These are phyloP conservation scores for Trichoderma endophyticum DNA, from an alignment of 2,329 filamentous ascomycete species.

Conservation along the genomic window DNA sequence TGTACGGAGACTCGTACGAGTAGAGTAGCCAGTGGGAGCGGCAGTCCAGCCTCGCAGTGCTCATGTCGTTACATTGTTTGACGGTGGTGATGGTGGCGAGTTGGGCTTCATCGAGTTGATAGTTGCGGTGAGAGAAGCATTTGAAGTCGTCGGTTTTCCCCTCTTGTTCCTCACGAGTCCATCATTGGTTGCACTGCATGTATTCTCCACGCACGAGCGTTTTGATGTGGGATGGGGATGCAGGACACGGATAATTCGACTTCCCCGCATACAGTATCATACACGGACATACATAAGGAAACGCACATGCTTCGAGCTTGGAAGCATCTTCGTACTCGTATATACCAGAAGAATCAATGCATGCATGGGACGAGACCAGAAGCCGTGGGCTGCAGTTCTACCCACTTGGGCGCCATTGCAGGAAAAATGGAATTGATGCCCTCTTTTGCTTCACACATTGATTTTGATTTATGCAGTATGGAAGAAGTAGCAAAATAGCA, in stretches of 20 bases:
- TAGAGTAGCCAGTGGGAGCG: neutral
- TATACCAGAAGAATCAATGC: neutral
- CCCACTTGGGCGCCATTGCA: slow-evolving; percentile 17
- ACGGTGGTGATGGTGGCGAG: slow-evolving; percentile 2
- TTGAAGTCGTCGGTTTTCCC: neutral
- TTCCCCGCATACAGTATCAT: neutral
- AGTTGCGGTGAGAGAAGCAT: neutral
- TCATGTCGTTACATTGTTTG: neutral
- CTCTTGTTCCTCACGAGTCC: neutral
- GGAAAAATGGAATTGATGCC: neutral
- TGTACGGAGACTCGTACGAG: neutral
- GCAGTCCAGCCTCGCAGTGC: neutral
- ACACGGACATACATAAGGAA: neutral
- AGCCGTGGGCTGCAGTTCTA: neutral
- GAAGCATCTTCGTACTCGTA: neutral
- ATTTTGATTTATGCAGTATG: neutral
- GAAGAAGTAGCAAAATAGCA: neutral
- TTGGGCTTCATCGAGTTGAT: slow-evolving; percentile 10
- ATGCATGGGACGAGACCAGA: neutral
- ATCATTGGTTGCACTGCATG: neutral
- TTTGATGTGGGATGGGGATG: neutral
- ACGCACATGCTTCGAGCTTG: neutral
- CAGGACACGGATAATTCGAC: neutral
- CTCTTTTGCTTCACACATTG: neutral
- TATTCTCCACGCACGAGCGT: neutral